These are phyloP conservation scores for Podaxis sp. DNA, from an alignment of 768 basidiomycete species.

Conservation along the genomic window DNA sequence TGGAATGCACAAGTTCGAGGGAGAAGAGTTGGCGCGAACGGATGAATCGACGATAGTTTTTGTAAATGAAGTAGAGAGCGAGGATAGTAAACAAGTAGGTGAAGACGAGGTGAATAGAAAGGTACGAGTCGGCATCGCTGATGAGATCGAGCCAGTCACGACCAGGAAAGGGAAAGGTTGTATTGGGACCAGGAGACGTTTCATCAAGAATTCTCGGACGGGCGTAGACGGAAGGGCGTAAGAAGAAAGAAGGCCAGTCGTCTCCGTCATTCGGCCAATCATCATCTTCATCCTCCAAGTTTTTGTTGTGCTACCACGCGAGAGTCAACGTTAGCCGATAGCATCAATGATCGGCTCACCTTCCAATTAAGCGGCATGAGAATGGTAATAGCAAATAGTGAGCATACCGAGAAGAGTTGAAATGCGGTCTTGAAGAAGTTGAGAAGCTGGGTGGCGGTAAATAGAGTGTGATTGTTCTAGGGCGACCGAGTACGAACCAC, in stretches of 20 bases:
- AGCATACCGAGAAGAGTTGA: constrained; percentile 85
- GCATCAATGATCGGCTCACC: constrained; percentile 43
- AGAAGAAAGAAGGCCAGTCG: constrained; percentile 44
- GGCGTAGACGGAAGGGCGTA: constrained; percentile 21
- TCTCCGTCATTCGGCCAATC: constrained; percentile 43
- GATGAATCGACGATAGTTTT: constrained; percentile 87
- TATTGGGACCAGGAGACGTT: background rate
- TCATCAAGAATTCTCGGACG: background rate
- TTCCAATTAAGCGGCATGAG: constrained; percentile 95
- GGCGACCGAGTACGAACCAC: constrained; percentile 58
- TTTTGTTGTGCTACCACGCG: constrained; percentile 63
- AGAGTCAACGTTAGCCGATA: constrained; percentile 14
- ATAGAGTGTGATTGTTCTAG: background rate
- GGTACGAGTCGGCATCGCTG: constrained; percentile 86
- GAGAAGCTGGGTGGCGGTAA: constrained; percentile 57
- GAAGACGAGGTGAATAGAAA: constrained; percentile 87
- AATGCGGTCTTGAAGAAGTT: constrained; percentile 97
- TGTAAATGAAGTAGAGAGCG: constrained; percentile 82
- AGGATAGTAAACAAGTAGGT: constrained; percentile 92
- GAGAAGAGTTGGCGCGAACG: constrained; percentile 92
- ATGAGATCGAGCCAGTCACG: constrained; percentile 84
- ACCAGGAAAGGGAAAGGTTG: constrained; percentile 8
- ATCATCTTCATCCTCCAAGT: constrained; percentile 57
- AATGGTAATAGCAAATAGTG: constrained; percentile 76
- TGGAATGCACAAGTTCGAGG: constrained; percentile 91